These are phyloP conservation scores for Zymoseptoria pseudotritici DNA, from an alignment of 2,329 filamentous ascomycete genomes.

Conservation along the genomic window DNA sequence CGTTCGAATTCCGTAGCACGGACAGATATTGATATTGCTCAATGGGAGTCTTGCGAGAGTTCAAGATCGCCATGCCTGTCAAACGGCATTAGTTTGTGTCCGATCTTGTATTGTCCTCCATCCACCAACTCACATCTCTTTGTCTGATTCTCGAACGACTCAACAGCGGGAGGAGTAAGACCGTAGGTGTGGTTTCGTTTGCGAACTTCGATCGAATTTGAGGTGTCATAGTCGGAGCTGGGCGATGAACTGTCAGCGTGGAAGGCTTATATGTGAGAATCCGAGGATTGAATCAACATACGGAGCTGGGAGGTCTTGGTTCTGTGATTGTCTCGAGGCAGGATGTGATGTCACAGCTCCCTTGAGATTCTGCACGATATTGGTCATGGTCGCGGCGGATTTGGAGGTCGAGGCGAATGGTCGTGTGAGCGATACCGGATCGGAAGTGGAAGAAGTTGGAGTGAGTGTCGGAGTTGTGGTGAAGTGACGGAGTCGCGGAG, in stretches of 20 bases:
- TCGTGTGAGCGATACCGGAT: neutral
- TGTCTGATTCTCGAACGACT: conserved; percentile 44
- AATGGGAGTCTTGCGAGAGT: conserved; percentile 59
- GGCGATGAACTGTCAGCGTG: conserved; percentile 7
- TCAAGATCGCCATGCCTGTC: conserved; percentile 66
- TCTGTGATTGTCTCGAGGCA: neutral
- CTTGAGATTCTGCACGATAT: neutral
- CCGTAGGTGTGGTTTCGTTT: conserved; percentile 47
- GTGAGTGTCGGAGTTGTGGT: neutral
- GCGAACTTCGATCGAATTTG: conserved; percentile 43
- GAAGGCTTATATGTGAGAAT: neutral
- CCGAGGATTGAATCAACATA: conserved; percentile 10
- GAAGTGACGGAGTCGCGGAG: neutral
- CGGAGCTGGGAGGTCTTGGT: conserved; percentile 13
- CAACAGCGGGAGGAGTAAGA: conserved; percentile 44
- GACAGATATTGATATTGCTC: conserved; percentile 83
- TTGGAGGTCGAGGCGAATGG: neutral
- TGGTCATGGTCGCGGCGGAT: neutral
- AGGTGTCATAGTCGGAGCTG: conserved; percentile 41
- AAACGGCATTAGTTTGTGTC: conserved; percentile 23
- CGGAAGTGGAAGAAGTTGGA: neutral
- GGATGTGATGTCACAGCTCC: neutral
- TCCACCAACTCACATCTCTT: conserved; percentile 41
- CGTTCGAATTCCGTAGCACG: conserved; percentile 65
- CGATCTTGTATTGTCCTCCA: conserved; percentile 8